phyloP scores from a whole-genome alignment of 2,329 filamentous ascomycete species.

The Aspergillaceae sp. region DNA sequence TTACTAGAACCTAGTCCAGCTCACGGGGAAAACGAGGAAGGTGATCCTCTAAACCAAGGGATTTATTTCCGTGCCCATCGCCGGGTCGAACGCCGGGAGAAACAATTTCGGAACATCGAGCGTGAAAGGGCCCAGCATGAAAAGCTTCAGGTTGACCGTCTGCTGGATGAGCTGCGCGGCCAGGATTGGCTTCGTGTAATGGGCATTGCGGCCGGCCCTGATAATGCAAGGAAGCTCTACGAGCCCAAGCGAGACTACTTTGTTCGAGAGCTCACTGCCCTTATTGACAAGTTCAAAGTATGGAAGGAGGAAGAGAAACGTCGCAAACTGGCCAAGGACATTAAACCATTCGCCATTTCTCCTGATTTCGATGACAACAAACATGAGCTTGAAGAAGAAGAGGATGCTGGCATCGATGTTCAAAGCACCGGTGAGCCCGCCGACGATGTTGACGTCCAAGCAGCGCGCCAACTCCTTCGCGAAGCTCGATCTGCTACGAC shows the following conservation, averaged over 20 bases:
- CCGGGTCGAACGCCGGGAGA: slow-evolving; percentile 56
- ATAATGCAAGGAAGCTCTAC: slow-evolving; percentile 76
- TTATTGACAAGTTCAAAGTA: slow-evolving; percentile 76
- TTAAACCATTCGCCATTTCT: slow-evolving; percentile 27
- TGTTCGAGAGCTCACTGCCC: slow-evolving; percentile 68
- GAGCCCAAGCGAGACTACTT: slow-evolving; percentile 80
- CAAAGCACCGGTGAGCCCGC: slow-evolving; percentile 46
- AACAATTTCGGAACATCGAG: slow-evolving; percentile 60
- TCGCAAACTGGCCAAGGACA: slow-evolving; percentile 64
- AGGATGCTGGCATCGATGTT: slow-evolving; percentile 14
- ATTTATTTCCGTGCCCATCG: slow-evolving; percentile 52
- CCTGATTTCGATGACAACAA: slow-evolving; percentile 14
- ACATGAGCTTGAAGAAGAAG: slow-evolving; percentile 26
- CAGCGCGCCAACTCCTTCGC: slow-evolving; percentile 65
- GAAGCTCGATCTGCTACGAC: slow-evolving; percentile 55
- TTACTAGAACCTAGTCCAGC: slow-evolving; percentile 26
- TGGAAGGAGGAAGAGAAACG: slow-evolving; percentile 90
- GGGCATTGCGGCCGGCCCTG: slow-evolving; percentile 77
- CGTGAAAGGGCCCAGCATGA: slow-evolving; percentile 59
- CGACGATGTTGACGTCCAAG: slow-evolving; percentile 61
- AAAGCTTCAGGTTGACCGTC: slow-evolving; percentile 55
- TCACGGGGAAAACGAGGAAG: slow-evolving; percentile 4
- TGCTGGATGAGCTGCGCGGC: slow-evolving; percentile 74
- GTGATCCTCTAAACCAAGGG: slow-evolving; percentile 50
- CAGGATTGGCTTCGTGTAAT: slow-evolving; percentile 90